Evolutionary conservation across 495 filamentous ascomycete species (phyloP).

Genomic region (Hypoxylon fuscum): DNA sequence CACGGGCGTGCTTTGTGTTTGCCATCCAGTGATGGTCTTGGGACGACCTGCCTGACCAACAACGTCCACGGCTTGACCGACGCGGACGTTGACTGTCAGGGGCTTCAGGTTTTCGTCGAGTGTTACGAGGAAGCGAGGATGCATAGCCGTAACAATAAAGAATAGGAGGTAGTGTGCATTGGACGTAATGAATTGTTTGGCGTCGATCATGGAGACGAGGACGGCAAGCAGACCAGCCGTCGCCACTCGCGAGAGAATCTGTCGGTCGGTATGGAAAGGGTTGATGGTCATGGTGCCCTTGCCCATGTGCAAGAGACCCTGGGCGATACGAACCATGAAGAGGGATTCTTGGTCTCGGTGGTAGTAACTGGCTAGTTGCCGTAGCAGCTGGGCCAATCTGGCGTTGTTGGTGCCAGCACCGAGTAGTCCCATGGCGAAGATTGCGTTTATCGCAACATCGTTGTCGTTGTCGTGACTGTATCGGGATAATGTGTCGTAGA

Average conservation of each 20-base stretch:
- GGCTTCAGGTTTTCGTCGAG: constrained; percentile 95
- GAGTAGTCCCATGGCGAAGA: constrained; percentile 98
- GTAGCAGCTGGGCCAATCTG: constrained; percentile 89
- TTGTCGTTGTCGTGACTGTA: constrained; percentile 99
- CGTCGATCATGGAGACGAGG: constrained; percentile 89
- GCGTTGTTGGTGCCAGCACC: constrained; percentile 99
- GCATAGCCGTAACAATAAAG: constrained; percentile 97
- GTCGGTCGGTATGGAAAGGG: constrained; percentile 98
- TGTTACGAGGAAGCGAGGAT: constrained; percentile 94
- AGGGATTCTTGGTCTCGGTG: constrained; percentile 93
- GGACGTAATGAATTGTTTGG: constrained; percentile 91
- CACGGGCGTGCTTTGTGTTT: constrained; percentile 98
- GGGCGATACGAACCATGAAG: constrained; percentile 99
- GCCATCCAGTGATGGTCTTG: constrained; percentile 99
- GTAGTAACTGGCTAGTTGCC: constrained; percentile 97
- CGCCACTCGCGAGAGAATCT: constrained; percentile 91
- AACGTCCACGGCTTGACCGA: constrained; percentile 97
- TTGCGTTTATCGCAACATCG: constrained; percentile 97
- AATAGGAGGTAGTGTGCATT: constrained; percentile 95
- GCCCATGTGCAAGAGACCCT: constrained; percentile 98
- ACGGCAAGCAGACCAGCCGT: constrained; percentile 90
- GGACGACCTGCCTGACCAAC: constrained; percentile 96
- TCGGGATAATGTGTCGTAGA: constrained; percentile 97
- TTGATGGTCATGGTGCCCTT: constrained; percentile 96
- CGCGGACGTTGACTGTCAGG: constrained; percentile 92